phyloP scores from a whole-genome alignment of 495 filamentous ascomycete genomes.

The Umbilicaria muhlenbergii region DNA sequence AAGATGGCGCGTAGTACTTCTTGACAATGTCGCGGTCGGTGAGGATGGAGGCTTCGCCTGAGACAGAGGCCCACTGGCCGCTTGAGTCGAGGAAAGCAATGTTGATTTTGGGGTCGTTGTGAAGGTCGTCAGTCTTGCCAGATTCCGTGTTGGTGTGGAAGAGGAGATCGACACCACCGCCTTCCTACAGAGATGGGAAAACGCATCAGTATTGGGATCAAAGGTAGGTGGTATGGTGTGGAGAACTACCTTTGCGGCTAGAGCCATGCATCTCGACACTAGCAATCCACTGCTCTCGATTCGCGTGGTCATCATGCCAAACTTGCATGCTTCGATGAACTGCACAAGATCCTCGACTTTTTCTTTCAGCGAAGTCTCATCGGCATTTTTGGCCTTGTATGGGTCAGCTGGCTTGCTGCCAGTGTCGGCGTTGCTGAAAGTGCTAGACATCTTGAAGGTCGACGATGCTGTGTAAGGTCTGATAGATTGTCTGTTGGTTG shows the following conservation, averaged over 20 bases:
- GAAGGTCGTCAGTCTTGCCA: constrained; percentile 77
- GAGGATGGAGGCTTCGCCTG: constrained; percentile 50
- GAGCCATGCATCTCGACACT: constrained; percentile 74
- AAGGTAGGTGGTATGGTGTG: neutral
- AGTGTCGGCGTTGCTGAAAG: constrained; percentile 43
- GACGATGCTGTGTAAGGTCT: neutral
- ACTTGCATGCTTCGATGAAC: constrained; percentile 74
- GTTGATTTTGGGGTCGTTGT: constrained; percentile 54
- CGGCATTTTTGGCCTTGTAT: constrained; percentile 58
- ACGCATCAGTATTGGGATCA: constrained; percentile 3
- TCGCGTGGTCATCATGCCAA: constrained; percentile 59
- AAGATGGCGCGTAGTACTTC: constrained; percentile 58
- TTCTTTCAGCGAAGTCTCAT: constrained; percentile 46
- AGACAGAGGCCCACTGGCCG: constrained; percentile 70
- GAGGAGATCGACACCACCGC: constrained; percentile 67
- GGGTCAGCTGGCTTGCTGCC: constrained; percentile 55
- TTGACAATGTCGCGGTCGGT: constrained; percentile 50
- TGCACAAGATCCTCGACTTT: constrained; percentile 78
- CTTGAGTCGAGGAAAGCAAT: constrained; percentile 66
- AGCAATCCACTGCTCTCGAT: constrained; percentile 59
- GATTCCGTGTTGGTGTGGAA: constrained; percentile 93
- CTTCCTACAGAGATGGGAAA: constrained; percentile 37
- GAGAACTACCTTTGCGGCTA: constrained; percentile 58
- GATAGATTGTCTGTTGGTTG: no score
- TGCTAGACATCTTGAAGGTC: constrained; percentile 16